phyloP scores from a whole-genome alignment of 2,329 filamentous ascomycete genomes.

The Calonectria montana region DNA sequence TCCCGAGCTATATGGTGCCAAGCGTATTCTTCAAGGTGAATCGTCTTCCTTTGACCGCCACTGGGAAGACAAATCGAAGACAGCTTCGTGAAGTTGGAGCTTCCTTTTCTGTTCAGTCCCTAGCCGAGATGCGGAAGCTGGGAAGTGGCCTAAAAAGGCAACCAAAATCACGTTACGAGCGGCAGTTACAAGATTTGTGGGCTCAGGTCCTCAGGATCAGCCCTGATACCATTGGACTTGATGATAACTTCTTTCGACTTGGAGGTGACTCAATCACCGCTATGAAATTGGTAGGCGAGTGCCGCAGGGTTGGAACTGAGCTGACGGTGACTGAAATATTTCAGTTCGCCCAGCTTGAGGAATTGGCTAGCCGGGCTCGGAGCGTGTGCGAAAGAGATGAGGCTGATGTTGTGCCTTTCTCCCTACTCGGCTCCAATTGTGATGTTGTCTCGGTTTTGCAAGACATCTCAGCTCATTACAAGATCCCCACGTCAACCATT shows the following conservation, averaged over 20 bases:
- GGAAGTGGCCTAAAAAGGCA: neutral
- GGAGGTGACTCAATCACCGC: slow-evolving; percentile 63
- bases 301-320: slow-evolving; percentile 13
- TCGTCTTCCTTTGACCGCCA: slow-evolving; percentile 24
- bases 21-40: slow-evolving; percentile 19
- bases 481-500: neutral
- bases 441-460: too few species aligned
- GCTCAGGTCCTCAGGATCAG: slow-evolving; percentile 48
- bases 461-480: neutral
- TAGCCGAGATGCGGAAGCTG: slow-evolving; percentile 47
- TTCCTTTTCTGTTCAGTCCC: slow-evolving; percentile 43
- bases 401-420: too few species aligned
- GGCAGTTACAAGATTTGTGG: slow-evolving; percentile 51
- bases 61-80: slow-evolving; percentile 32
- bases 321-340: slow-evolving; percentile 28
- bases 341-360: neutral
- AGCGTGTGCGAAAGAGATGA: neutral
- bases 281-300: slow-evolving; percentile 55
- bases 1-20: slow-evolving; percentile 34
- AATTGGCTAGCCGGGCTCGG: neutral
- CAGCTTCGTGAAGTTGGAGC: slow-evolving; percentile 16
- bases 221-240: slow-evolving; percentile 49
- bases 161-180: slow-evolving; percentile 23
- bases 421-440: too few species aligned
- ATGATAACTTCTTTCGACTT: slow-evolving; percentile 61